phyloP scores from a whole-genome alignment of 257 asterid species.

The Parsonsia alboflavescens region DNA sequence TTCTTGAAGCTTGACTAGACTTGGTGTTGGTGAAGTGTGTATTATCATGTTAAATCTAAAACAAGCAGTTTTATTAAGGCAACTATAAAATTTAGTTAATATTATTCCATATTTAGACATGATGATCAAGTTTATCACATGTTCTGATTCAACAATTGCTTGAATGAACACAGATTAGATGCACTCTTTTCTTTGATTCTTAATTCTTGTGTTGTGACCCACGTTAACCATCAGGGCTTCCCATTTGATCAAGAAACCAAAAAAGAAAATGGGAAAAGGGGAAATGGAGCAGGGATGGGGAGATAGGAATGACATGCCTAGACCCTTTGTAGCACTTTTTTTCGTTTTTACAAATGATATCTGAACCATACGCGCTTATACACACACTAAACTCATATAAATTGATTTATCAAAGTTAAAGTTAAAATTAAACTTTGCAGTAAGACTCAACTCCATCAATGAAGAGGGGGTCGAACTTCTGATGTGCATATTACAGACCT shows the following conservation, averaged over 20 bases:
- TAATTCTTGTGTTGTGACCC: not conserved
- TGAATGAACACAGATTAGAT: not conserved
- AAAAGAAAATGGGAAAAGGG: not conserved
- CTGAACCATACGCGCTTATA: too few relatives aligned
- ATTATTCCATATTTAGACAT: not conserved
- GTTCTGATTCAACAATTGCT: not conserved
- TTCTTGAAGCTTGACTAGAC: conserved; percentile 11
- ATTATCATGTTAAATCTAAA: not conserved
- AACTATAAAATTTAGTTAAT: not conserved
- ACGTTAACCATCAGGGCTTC: not conserved
- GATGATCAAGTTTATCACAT: not conserved
- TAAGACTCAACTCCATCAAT: too few relatives aligned
- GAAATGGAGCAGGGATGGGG: not conserved
- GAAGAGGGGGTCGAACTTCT: too few relatives aligned
- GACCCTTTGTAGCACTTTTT: too few relatives aligned
- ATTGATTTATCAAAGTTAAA: too few relatives aligned
- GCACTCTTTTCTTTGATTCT: not conserved
- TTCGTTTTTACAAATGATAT: too few relatives aligned
- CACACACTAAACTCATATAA: too few relatives aligned
- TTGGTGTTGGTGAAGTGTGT: not conserved
- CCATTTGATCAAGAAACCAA: not conserved
- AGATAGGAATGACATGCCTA: not conserved
- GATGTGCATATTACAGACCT: too few relatives aligned
- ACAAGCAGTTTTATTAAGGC: not conserved
- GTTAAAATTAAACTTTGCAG: too few relatives aligned